Conservation (phyloP, 805 yeast genomes). For the Wickerhamomyces canadensis region DNA sequence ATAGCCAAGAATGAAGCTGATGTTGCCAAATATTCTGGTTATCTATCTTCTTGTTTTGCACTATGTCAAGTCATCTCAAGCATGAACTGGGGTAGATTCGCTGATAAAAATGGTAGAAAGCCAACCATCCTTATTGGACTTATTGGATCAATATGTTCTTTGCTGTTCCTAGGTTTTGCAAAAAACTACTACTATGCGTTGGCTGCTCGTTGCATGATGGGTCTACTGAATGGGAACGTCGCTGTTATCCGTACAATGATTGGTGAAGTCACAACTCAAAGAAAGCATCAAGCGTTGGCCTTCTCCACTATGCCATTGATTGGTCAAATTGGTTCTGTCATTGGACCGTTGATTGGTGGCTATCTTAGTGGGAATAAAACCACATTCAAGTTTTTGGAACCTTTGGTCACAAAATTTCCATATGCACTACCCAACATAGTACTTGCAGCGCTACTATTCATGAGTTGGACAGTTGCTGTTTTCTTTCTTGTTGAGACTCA, state of each 20-base stretch:
- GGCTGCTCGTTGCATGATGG: conserved; percentile 47
- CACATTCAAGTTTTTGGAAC: conserved; percentile 19
- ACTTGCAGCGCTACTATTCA: conserved; percentile 32
- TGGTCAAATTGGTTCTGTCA: conserved; percentile 54
- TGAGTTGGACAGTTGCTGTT: conserved; percentile 33
- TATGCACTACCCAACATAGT: conserved; percentile 50
- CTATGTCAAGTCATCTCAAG: conserved; percentile 53
- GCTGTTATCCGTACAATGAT: conserved; percentile 58
- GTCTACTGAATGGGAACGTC: conserved; percentile 57
- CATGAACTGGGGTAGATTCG: conserved; percentile 53
- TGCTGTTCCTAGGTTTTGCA: conserved; percentile 49
- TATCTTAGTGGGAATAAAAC: conserved; percentile 36
- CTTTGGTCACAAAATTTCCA: conserved; percentile 35
- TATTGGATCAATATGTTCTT: conserved; percentile 43
- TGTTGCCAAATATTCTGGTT: conserved; percentile 57
- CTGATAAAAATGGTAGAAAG: conserved; percentile 54
- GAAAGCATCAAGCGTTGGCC: conserved; percentile 57
- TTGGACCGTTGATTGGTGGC: conserved; percentile 60
- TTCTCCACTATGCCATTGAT: conserved; percentile 56
- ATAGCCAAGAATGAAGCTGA: conserved; percentile 45
- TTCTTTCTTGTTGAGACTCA: conserved; percentile 53
- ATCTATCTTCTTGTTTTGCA: conserved; percentile 57
- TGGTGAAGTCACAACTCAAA: conserved; percentile 54
- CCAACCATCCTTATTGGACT: conserved; percentile 47
- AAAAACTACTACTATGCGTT: conserved; percentile 47